Evolutionary conservation across 106 monocot genomes (phyloP).

Genomic region (Phalaenopsis aphrodite): DNA sequence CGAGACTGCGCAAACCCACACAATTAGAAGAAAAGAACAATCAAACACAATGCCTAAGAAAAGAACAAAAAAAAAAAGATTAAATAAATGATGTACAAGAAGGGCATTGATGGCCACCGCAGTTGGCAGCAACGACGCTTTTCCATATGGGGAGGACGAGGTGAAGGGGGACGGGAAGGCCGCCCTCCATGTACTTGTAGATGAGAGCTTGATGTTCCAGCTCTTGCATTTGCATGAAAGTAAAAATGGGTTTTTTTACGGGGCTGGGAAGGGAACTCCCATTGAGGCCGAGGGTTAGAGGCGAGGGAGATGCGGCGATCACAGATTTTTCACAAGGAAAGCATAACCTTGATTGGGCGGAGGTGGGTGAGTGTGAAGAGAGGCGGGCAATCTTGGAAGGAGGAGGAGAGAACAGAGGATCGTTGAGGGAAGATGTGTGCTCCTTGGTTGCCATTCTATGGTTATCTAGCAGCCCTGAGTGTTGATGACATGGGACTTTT

Average conservation of each 20-base stretch:
- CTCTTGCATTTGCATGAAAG: slow-evolving; percentile 83
- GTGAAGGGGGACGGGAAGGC: slow-evolving; percentile 69
- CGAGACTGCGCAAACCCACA: slow-evolving; percentile 27
- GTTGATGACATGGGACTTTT: not conserved
- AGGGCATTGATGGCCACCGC: slow-evolving; percentile 29
- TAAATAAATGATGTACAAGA: slow-evolving; percentile 20
- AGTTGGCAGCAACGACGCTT: slow-evolving; percentile 52
- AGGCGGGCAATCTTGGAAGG: slow-evolving; percentile 23
- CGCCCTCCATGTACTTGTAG: slow-evolving; percentile 69
- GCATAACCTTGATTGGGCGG: too few species aligned
- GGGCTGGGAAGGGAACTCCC: not conserved
- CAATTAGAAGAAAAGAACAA: not conserved
- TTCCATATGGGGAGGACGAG: slow-evolving; percentile 87
- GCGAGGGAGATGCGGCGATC: slow-evolving; percentile 25
- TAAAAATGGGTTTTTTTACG: slow-evolving; percentile 25
- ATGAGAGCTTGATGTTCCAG: slow-evolving; percentile 73
- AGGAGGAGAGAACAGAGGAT: not conserved
- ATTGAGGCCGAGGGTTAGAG: slow-evolving; percentile 32
- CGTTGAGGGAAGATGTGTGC: not conserved
- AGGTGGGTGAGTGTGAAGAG: slow-evolving; percentile 13
- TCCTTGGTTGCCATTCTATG: not conserved
- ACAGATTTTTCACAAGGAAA: too few species aligned
- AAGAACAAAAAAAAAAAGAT: not conserved
- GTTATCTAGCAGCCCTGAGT: not conserved
- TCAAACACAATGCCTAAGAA: not conserved